These are phyloP conservation scores for Spiraea crenata DNA, from an alignment of 331 rosid genomes.

Conservation along the genomic window DNA sequence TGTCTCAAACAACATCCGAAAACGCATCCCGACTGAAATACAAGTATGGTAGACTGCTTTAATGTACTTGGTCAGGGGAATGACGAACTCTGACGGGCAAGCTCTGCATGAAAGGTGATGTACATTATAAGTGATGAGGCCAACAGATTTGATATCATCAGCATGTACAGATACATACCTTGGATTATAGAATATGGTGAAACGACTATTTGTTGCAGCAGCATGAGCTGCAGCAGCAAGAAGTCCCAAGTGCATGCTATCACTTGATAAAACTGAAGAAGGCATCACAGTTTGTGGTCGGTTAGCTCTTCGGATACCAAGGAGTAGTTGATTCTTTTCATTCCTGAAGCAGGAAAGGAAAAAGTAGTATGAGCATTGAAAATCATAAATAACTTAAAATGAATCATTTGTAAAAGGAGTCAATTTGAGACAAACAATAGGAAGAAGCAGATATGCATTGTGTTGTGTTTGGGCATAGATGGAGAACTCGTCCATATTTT, in stretches of 20 bases:
- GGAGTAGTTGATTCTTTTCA: constrained; percentile 60
- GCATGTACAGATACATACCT: constrained; percentile 33
- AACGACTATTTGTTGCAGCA: constrained; percentile 82
- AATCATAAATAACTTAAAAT: not conserved
- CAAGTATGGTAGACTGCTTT: constrained; percentile 84
- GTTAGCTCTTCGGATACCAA: constrained; percentile 58
- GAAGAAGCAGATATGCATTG: too few relatives aligned
- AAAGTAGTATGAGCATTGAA: not conserved
- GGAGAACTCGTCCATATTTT: too few relatives aligned
- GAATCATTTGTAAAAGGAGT: not conserved
- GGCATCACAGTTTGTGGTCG: constrained; percentile 68
- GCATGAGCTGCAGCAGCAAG: constrained; percentile 99
- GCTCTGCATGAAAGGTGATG: constrained; percentile 41
- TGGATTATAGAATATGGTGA: constrained; percentile 63
- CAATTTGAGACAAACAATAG: too few relatives aligned
- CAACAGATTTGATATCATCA: not conserved
- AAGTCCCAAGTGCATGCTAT: constrained; percentile 98
- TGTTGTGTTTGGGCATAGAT: too few relatives aligned
- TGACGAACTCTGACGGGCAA: constrained; percentile 64
- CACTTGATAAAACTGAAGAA: constrained; percentile 86
- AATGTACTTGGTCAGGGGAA: constrained; percentile 53
- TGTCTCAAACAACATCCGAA: constrained; percentile 96
- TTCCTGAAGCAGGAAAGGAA: constrained; percentile 41
- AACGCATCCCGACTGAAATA: constrained; percentile 98
- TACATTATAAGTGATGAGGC: not conserved